Evolutionary conservation across 768 basidiomycete genomes (phyloP), one percentile per base, ranked within the genome.

Genomic region (Macrolepiota fuliginosa): DNA sequence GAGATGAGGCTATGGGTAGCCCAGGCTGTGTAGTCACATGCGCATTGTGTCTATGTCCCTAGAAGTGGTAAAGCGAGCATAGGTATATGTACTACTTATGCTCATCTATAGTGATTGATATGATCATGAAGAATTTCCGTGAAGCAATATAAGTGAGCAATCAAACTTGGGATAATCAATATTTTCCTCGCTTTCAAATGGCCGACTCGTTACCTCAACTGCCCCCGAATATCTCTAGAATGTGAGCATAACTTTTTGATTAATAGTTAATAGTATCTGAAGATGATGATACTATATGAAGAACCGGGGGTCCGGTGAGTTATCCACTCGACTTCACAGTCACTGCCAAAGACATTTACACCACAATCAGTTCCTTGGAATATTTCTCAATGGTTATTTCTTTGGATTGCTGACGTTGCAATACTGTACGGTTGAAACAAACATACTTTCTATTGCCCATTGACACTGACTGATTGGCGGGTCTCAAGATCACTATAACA

Each of bases 361-460:
- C 35, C 12, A 6, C 22, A 24, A 19, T 46, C 29, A 61, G 60
- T 61, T 61, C 24, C 32, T 61, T n/a, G 60, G 60, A 1, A 61
- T 61, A 9, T 11, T 55, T 17, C 46, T 61, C 42, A 61, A 61
- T 37, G 29, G 60, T 6, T 61, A 61, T 49, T 35, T 61, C 22
- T 61, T 61, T 27, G 60, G 60, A 25, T 36, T 61, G 15, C 25
- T 61, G 59, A 61, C 60, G 3, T 32, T 61, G 35, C 60, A 61
- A 39, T 61, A 61, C 10, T 61, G 60, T 61, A 37, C 24, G 47
- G 12, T 13, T 22, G 12, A 3, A 3, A 3, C 3, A 32, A 7
- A 32, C 29, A 3, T 32, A 7, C 4, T 27, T 32, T 32, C 29
- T 32, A n/a, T 32, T 32, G 29, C 29, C 29, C 29, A 32, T 32